Evolutionary conservation across 2,329 filamentous ascomycete species (phyloP).

Genomic region (Xylaria sp.): DNA sequence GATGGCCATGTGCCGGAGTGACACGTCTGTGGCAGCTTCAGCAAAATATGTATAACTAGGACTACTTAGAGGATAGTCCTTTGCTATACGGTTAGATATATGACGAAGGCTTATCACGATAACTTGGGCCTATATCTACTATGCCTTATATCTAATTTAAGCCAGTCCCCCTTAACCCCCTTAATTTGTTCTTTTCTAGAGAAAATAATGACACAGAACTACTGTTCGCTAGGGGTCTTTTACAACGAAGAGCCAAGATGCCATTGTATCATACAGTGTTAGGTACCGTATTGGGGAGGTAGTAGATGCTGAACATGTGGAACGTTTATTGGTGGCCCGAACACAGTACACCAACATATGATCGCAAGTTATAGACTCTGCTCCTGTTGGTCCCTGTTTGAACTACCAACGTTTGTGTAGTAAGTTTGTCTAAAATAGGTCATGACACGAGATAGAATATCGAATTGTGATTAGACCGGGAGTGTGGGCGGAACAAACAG

Average conservation of each 20-base stretch:
- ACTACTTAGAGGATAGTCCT: neutral
- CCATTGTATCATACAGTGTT: neutral
- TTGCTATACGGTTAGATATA: neutral
- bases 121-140: neutral
- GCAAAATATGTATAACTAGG: neutral
- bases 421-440: neutral
- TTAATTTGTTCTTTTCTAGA: no score
- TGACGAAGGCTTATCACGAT: neutral
- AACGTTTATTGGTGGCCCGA: neutral
- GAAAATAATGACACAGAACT: neutral
- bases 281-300: neutral
- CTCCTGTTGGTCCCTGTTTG: neutral
- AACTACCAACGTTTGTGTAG: neutral
- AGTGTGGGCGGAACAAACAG: neutral
- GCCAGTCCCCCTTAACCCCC: no score
- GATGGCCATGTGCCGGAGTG: neutral
- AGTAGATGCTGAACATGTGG: neutral
- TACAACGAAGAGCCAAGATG: neutral
- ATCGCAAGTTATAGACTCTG: neutral
- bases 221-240: neutral
- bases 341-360: neutral
- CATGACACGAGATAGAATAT: neutral
- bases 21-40: neutral
- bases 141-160: neutral
- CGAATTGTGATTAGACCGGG: neutral